phyloP scores from a whole-genome alignment of 495 filamentous ascomycete genomes.

The Oidiodendron maius region DNA sequence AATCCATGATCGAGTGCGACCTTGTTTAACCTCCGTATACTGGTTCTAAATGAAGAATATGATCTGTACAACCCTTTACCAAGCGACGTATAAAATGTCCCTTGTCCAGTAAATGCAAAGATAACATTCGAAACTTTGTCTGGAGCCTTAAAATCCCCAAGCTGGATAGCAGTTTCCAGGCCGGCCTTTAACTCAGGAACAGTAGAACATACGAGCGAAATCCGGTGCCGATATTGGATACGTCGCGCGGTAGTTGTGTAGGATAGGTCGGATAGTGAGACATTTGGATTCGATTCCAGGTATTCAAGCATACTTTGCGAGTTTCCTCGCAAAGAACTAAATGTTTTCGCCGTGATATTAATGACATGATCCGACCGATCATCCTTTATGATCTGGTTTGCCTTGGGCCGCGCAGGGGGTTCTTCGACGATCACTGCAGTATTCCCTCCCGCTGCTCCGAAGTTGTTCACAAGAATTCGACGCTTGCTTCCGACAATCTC shows the following conservation, averaged over 20 bases:
- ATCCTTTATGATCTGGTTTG: constrained; percentile 17
- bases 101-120: constrained; percentile 68
- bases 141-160: neutral
- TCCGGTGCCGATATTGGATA: constrained; percentile 67
- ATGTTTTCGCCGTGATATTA: constrained; percentile 50
- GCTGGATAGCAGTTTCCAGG: neutral
- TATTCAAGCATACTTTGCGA: constrained; percentile 34
- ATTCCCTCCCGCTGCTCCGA: constrained; percentile 51
- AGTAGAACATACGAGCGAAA: constrained; percentile 43
- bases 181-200: neutral
- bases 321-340: constrained; percentile 45
- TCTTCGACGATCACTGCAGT: constrained; percentile 60
- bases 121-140: constrained; percentile 29
- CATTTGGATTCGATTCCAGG: constrained; percentile 29
- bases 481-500: constrained; percentile 38
- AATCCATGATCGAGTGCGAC: constrained; percentile 65
- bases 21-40: constrained; percentile 63
- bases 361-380: constrained; percentile 57
- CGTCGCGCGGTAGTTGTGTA: constrained; percentile 78
- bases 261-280: constrained; percentile 51
- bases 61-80: constrained; percentile 62
- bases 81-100: constrained; percentile 55
- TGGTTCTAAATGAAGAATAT: constrained; percentile 55
- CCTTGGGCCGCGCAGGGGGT: constrained; percentile 12
- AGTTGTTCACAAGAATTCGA: constrained; percentile 32